Conservation (phyloP, 345 rosid genomes). For the Salix caprea region DNA sequence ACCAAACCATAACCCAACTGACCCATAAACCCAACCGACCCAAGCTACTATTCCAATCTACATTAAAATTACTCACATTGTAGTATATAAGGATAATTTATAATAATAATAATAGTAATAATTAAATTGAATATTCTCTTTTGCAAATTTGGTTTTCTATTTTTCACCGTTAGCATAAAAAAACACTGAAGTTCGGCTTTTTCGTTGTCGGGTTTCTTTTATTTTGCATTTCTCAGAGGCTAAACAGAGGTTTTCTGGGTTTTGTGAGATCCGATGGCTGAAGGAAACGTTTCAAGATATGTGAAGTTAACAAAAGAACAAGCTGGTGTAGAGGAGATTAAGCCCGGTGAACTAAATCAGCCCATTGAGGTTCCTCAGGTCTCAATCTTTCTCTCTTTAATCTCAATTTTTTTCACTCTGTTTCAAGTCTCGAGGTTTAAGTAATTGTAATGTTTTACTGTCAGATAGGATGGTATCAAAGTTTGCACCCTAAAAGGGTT, state of each 20-base stretch:
- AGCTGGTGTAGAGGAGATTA: constrained; percentile 61
- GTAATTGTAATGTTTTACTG: not conserved
- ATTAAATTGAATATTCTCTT: not conserved
- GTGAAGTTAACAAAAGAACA: constrained; percentile 86
- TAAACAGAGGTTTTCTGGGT: not conserved
- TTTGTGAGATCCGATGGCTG: constrained; percentile 58
- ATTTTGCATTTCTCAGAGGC: not conserved
- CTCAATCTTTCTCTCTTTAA: constrained; percentile 1
- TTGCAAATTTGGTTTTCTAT: not conserved
- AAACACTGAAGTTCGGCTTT: not conserved
- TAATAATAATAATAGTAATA: too few species aligned
- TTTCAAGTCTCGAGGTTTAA: not conserved
- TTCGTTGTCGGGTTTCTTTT: not conserved
- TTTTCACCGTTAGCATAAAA: not conserved
- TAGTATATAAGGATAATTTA: too few species aligned
- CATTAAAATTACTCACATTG: too few species aligned
- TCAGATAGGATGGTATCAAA: not conserved
- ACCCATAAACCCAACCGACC: too few species aligned
- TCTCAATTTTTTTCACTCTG: not conserved
- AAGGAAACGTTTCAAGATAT: constrained; percentile 64
- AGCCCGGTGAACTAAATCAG: constrained; percentile 96
- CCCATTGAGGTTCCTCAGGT: constrained; percentile 97
- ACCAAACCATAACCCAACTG: too few species aligned
- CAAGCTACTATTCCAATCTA: too few species aligned
- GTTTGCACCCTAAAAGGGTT: not conserved